These are phyloP conservation scores for Leccinum rimulosum DNA, from an alignment of 768 basidiomycete species.

Conservation along the genomic window DNA sequence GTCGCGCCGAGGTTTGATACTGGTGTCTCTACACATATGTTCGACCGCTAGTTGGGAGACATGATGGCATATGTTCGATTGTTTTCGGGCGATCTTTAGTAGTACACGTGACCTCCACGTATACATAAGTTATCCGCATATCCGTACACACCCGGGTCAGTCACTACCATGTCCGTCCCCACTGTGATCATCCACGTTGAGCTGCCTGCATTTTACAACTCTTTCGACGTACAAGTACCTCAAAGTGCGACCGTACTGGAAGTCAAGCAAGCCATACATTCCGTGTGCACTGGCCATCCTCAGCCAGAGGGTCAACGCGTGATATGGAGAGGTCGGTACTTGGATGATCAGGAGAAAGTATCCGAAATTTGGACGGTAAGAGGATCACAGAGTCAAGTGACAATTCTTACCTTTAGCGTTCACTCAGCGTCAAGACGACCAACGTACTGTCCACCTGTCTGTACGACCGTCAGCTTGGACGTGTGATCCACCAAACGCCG, in stretches of 20 bases:
- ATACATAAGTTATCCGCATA: not conserved
- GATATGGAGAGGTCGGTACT: constrained; percentile 69
- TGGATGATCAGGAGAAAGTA: constrained; percentile 64
- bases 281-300: constrained; percentile 61
- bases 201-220: constrained; percentile 70
- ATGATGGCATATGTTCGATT: no score
- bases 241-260: constrained; percentile 51
- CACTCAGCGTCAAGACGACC: constrained; percentile 51
- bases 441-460: constrained; percentile 67
- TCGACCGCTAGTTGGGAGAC: no score
- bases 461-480: constrained; percentile 82
- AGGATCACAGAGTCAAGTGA: not conserved
- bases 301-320: constrained; percentile 70
- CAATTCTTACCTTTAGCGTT: constrained; percentile 5
- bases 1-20: no score
- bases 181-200: constrained; percentile 56
- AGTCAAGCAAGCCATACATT: constrained; percentile 65
- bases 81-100: no score
- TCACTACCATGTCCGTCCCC: constrained; percentile 27
- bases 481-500: constrained; percentile 44
- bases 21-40: no score
- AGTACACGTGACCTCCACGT: constrained; percentile 34
- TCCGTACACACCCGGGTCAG: not conserved
- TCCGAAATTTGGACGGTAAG: constrained; percentile 69
- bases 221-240: constrained; percentile 56